Conservation (phyloP, 352 stramenopile genomes). For the Phytophthora multivora region DNA sequence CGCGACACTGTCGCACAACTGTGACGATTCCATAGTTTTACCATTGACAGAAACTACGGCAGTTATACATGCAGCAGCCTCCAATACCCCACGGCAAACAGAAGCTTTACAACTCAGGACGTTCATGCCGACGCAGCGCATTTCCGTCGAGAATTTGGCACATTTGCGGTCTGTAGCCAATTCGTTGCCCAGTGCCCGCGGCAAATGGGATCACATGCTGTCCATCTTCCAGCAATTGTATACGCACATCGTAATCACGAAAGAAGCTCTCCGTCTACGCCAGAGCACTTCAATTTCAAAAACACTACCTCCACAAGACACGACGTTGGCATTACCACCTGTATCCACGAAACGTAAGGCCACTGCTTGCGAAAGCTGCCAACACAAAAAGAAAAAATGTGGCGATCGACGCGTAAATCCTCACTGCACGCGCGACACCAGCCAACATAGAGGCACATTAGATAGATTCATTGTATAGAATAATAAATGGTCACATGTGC, state of each 20-base stretch:
- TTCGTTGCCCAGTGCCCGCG: neutral
- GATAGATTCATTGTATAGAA: neutral
- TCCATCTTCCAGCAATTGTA: neutral
- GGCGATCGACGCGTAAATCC: neutral
- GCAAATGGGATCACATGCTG: neutral
- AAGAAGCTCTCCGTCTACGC: neutral
- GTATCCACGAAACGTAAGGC: neutral
- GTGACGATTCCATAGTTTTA: neutral
- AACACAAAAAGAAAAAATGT: neutral
- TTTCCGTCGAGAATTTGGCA: neutral
- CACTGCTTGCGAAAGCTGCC: neutral
- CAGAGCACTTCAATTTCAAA: neutral
- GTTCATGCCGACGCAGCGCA: neutral
- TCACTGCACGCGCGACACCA: neutral
- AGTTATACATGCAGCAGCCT: neutral
- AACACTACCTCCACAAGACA: neutral
- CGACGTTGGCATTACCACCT: neutral
- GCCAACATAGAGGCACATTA: neutral
- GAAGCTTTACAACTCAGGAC: neutral
- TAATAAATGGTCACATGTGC: too few relatives aligned
- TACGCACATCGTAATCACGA: neutral
- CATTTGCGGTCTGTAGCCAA: neutral
- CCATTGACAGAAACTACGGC: neutral
- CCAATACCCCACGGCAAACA: neutral
- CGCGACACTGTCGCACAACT: too few relatives aligned